Conservation (phyloP, 1,284 basidiomycete species). For the Cystobasidium pallidum region DNA sequence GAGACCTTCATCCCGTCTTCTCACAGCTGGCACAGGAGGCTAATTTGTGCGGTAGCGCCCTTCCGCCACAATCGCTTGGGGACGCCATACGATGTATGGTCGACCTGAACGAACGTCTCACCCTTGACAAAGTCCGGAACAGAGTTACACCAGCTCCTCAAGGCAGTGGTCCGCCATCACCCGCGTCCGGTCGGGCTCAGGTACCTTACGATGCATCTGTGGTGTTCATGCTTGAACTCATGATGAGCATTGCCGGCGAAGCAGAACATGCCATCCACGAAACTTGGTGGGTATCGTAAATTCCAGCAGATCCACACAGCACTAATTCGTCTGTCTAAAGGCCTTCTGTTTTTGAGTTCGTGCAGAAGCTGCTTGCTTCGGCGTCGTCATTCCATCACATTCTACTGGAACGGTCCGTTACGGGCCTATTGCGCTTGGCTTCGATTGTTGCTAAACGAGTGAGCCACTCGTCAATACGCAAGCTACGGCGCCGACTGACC, state of each 20-base stretch:
- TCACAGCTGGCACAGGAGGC: no score
- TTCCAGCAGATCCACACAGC: no score
- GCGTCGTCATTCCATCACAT: constrained; percentile 82
- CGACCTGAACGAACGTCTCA: constrained; percentile 81
- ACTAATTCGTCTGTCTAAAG: constrained; percentile 54
- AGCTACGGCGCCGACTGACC: background rate
- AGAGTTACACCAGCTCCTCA: background rate
- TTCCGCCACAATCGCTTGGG: constrained; percentile 64
- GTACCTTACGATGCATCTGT: constrained; percentile 92
- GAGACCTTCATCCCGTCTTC: no score
- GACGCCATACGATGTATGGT: constrained; percentile 85
- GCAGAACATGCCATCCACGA: constrained; percentile 77
- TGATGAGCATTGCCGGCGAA: constrained; percentile 82
- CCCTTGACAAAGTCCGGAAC: constrained; percentile 65
- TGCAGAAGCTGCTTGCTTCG: constrained; percentile 76
- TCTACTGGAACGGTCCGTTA: constrained; percentile 92
- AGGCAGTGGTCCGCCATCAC: constrained; percentile 33
- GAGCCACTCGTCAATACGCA: constrained; percentile 48
- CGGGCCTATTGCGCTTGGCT: constrained; percentile 80
- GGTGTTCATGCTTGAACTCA: constrained; percentile 89
- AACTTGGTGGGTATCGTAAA: constrained; percentile 64
- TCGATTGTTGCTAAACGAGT: constrained; percentile 77
- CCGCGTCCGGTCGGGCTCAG: constrained; percentile 55
- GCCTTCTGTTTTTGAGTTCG: constrained; percentile 89
- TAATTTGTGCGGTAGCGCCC: background rate